Percentiles rank a stretch among this genome's conserved stretches.
Conservation (phyloP, 768 basidiomycete genomes). For the Pulveroboletus sp. region DNA sequence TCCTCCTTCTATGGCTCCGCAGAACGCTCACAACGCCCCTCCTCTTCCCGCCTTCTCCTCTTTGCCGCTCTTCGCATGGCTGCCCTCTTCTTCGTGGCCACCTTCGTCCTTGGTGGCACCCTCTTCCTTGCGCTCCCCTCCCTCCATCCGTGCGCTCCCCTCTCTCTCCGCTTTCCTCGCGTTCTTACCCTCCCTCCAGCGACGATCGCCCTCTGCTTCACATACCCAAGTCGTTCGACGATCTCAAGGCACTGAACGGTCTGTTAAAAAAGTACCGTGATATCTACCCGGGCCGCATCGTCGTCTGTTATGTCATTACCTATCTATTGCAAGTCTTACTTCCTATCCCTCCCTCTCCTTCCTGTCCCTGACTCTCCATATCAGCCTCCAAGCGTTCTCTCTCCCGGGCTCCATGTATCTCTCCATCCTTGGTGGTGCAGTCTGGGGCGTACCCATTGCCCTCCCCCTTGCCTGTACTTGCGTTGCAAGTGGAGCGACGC, state of each 20-base stretch:
- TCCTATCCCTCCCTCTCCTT: not conserved
- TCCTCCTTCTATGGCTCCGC: constrained; percentile 48
- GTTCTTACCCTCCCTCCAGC: constrained; percentile 37
- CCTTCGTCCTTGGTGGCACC: constrained; percentile 63
- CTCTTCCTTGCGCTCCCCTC: constrained; percentile 81
- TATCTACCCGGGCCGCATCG: constrained; percentile 79
- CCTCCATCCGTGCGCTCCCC: constrained; percentile 61
- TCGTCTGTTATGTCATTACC: constrained; percentile 82
- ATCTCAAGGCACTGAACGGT: constrained; percentile 79
- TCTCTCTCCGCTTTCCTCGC: not conserved
- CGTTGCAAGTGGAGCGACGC: constrained; percentile 83
- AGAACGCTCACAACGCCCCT: constrained; percentile 31
- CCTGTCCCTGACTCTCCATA: constrained; percentile 7
- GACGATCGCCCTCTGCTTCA: constrained; percentile 71
- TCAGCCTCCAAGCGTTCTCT: constrained; percentile 91
- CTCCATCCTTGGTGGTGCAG: constrained; percentile 92
- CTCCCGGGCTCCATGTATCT: constrained; percentile 98
- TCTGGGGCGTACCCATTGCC: constrained; percentile 86
- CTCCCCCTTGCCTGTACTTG: constrained; percentile 89
- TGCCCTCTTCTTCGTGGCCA: constrained; percentile 66
- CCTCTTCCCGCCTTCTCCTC: constrained; percentile 59
- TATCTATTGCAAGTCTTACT: constrained; percentile 79
- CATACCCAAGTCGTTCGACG: constrained; percentile 83
- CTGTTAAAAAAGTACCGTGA: constrained; percentile 90
- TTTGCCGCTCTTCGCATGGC: constrained; percentile 83